phyloP scores from a whole-genome alignment of 2,329 filamentous ascomycete genomes.

The Pseudohalonectria lignicola region DNA sequence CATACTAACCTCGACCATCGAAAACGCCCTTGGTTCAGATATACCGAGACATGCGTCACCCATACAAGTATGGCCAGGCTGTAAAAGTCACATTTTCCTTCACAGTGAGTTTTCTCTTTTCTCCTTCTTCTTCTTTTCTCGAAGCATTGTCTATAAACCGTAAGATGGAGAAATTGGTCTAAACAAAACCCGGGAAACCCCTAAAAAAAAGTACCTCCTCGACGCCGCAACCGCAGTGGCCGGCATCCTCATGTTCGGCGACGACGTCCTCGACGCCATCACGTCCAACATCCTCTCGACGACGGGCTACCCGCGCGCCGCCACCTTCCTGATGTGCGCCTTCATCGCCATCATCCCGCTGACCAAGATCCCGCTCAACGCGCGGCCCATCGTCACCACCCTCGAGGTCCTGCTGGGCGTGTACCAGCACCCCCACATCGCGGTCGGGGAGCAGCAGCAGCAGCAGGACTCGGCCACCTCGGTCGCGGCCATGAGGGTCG shows the following conservation, averaged over 20 bases:
- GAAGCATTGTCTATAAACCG: no score
- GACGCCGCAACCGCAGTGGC: conserved; percentile 74
- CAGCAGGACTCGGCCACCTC: conserved; percentile 21
- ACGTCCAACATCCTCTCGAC: conserved; percentile 79
- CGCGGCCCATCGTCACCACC: conserved; percentile 78
- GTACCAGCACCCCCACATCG: conserved; percentile 24
- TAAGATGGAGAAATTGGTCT: no score
- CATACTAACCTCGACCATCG: no score
- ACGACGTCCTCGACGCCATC: conserved; percentile 76
- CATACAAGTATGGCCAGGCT: conserved; percentile 58
- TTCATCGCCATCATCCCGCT: conserved; percentile 89
- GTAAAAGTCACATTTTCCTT: conserved; percentile 15
- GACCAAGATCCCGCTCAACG: conserved; percentile 88
- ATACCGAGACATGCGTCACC: conserved; percentile 57
- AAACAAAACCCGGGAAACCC: background rate
- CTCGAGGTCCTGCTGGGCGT: conserved; percentile 72
- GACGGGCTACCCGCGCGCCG: conserved; percentile 57
- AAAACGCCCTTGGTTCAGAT: no score
- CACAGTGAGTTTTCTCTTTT: conserved; percentile 22
- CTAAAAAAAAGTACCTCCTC: conserved; percentile 59
- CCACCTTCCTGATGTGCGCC: conserved; percentile 71
- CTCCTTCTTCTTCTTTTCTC: no score
- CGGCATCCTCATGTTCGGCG: conserved; percentile 90
- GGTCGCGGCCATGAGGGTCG: conserved; percentile 39
- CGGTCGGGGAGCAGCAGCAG: conserved; percentile 25